phyloP scores from a whole-genome alignment of 1,139 yeast genomes.

The Candida frijolesensis region DNA sequence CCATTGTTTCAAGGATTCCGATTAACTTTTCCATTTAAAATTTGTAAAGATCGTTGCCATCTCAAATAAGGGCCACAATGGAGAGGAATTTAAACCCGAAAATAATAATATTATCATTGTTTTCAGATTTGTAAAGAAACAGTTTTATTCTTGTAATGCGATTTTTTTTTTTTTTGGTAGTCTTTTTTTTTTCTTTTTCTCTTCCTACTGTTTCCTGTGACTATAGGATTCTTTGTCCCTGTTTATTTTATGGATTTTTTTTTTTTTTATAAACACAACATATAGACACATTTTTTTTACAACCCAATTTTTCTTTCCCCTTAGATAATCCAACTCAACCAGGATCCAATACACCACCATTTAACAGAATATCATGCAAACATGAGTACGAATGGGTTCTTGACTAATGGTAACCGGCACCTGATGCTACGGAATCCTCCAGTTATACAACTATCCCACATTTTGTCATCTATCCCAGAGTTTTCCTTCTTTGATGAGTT shows the following conservation, averaged over 20 bases:
- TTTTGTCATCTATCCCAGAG: constrained; percentile 21
- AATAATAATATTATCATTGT: not conserved
- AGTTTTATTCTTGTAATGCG: not conserved
- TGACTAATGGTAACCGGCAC: constrained; percentile 4
- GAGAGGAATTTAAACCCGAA: not conserved
- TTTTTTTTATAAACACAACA: not conserved
- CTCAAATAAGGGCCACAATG: not conserved
- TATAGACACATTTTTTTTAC: constrained; percentile 1
- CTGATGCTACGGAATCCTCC: constrained; percentile 9
- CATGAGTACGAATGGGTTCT: constrained; percentile 7
- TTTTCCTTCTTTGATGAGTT: constrained; percentile 40
- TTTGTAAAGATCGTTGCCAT: not conserved
- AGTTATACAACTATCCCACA: constrained; percentile 11
- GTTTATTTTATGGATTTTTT: not conserved
- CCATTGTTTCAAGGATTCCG: not conserved
- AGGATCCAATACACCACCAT: not conserved
- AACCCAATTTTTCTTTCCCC: not conserved
- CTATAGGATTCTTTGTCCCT: not conserved
- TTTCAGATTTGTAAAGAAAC: not conserved
- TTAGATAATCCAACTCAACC: not conserved
- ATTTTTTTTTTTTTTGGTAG: not conserved
- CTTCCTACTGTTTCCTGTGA: not conserved
- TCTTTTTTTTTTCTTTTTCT: not conserved
- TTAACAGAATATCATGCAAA: constrained; percentile 7
- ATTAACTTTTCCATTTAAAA: not conserved